A percentile compares a stretch with the other conserved stretches of the same genome.
Conservation (phyloP, 176 grass and related monocot species). For the Avena insularis region DNA sequence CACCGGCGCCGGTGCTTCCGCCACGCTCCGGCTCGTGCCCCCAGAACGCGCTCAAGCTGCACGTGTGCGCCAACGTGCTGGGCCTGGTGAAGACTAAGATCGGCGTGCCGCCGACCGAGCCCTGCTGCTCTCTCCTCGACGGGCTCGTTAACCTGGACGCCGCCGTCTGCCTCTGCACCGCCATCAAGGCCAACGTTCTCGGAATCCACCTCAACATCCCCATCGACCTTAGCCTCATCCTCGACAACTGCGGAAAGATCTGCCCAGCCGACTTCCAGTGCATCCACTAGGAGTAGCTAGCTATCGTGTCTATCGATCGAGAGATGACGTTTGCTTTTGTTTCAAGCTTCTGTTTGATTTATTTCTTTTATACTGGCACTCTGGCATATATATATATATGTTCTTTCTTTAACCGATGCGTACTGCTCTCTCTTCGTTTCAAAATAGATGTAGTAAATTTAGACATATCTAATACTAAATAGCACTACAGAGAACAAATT, state of each 20-base stretch:
- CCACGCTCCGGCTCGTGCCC: conserved; percentile 35
- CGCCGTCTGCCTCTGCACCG: conserved; percentile 64
- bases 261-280: conserved; percentile 42
- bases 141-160: conserved; percentile 57
- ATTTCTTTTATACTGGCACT: neutral
- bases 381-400: conserved; percentile 8
- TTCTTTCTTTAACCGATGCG: neutral
- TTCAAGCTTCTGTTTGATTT: neutral
- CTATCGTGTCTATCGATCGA: neutral
- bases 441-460: too few relatives aligned
- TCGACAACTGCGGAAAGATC: conserved; percentile 53
- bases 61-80: conserved; percentile 54
- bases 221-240: conserved; percentile 52
- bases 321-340: conserved; percentile 9
- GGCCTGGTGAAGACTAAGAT: conserved; percentile 47
- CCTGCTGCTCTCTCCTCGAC: conserved; percentile 55
- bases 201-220: conserved; percentile 54
- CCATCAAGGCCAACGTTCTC: conserved; percentile 58
- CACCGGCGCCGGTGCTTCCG: conserved; percentile 2
- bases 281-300: neutral
- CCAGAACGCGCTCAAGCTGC: conserved; percentile 45
- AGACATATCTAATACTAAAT: too few relatives aligned
- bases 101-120: conserved; percentile 29
- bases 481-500: too few relatives aligned
- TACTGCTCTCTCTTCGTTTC: too few relatives aligned